Conservation (phyloP, 306 rosid species). For the Castanea mollissima region DNA sequence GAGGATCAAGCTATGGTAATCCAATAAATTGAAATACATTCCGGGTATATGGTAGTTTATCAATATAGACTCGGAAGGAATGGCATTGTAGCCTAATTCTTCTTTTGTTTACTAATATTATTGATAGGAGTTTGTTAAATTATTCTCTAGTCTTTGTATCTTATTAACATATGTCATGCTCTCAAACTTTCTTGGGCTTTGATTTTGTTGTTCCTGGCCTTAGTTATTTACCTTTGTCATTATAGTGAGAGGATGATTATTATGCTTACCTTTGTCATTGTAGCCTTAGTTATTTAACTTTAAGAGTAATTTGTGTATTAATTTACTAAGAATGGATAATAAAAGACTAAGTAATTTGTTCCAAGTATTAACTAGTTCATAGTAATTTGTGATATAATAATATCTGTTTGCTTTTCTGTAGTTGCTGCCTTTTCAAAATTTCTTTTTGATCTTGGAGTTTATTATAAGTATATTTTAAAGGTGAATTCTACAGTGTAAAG, state of each 20-base stretch:
- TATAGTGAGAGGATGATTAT: constrained; percentile 31
- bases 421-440: constrained; percentile 18
- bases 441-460: constrained; percentile 8
- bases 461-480: constrained; percentile 8
- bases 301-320: constrained; percentile 25
- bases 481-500: constrained; percentile 53
- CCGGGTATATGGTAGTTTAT: constrained; percentile 30
- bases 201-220: constrained; percentile 15
- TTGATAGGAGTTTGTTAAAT: constrained; percentile 9
- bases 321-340: constrained; percentile 33
- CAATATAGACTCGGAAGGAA: constrained; percentile 27
- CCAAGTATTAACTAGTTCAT: not conserved
- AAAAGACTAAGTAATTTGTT: constrained; percentile 5
- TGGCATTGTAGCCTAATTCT: constrained; percentile 28
- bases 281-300: too few relatives aligned
- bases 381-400: not conserved
- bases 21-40: constrained; percentile 53
- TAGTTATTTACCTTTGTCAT: constrained; percentile 18
- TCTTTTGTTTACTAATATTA: constrained; percentile 15
- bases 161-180: constrained; percentile 30
- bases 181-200: not conserved
- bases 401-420: constrained; percentile 19
- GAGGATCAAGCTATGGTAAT: constrained; percentile 79
- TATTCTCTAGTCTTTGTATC: constrained; percentile 29
- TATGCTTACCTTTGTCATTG: too few relatives aligned